A percentile compares a stretch with the other conserved stretches of the same genome.
These are phyloP conservation scores for Diutina catenulata DNA, from an alignment of 1,139 yeast genomes.

Conservation along the genomic window DNA sequence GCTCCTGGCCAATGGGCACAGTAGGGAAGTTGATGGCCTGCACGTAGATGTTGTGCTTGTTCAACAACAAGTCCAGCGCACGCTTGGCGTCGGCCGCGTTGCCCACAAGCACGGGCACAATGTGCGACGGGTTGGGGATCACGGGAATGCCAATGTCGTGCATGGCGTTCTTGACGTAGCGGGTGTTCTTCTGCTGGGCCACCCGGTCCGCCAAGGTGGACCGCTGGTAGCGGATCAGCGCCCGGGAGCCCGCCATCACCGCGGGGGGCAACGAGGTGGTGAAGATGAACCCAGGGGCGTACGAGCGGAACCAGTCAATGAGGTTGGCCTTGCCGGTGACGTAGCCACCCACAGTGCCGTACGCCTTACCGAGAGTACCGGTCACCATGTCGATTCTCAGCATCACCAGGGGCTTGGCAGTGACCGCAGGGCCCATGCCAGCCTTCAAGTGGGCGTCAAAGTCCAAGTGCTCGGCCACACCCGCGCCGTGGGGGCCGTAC, in stretches of 20 bases:
- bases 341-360: conserved; percentile 96
- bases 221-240: conserved; percentile 81
- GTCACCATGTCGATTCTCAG: conserved; percentile 92
- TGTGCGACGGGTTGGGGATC: conserved; percentile 94
- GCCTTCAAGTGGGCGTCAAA: conserved; percentile 66
- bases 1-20: conserved; percentile 90
- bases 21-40: conserved; percentile 99
- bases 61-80: conserved; percentile 81
- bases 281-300: conserved; percentile 95
- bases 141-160: conserved; percentile 78
- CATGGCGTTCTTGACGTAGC: conserved; percentile 69
- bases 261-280: conserved; percentile 96
- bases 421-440: conserved; percentile 40
- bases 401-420: conserved; percentile 47
- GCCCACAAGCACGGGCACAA: conserved; percentile 90
- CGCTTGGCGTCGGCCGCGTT: conserved; percentile 85
- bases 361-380: conserved; percentile 95
- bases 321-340: conserved; percentile 78
- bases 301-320: conserved; percentile 92
- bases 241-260: conserved; percentile 91
- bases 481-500: conserved; percentile 99
- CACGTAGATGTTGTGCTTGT: conserved; percentile 79
- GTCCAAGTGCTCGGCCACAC: conserved; percentile 94
- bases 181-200: conserved; percentile 75
- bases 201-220: conserved; percentile 66